Conservation (phyloP, 306 rosid species). For the Cucurbita argyrosperma region DNA sequence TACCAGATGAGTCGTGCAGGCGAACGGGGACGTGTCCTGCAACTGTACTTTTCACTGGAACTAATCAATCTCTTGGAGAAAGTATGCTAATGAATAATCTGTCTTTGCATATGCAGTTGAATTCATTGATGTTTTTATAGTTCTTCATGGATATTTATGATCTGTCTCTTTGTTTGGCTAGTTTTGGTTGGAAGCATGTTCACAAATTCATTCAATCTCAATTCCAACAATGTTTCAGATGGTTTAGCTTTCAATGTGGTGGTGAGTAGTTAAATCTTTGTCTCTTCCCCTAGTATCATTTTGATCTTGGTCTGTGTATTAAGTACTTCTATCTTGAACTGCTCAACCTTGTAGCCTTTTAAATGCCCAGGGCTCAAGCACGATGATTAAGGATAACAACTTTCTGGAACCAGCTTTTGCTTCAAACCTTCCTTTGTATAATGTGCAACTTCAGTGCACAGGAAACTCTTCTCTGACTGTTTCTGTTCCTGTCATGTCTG, state of each 20-base stretch:
- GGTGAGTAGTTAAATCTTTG: background rate
- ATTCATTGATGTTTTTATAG: no score
- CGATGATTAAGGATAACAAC: constrained; percentile 31
- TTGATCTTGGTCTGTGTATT: no score
- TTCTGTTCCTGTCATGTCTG: background rate
- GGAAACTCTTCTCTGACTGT: constrained; percentile 27
- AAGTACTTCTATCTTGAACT: no score
- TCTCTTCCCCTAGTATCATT: background rate
- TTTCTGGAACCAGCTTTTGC: constrained; percentile 63
- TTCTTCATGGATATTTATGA: background rate
- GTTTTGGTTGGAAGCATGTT: constrained; percentile 50
- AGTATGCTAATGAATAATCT: constrained; percentile 13
- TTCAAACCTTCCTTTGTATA: constrained; percentile 43
- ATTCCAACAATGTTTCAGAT: background rate
- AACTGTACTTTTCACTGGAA: constrained; percentile 63
- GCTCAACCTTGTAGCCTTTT: no score
- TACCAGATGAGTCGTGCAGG: constrained; percentile 52
- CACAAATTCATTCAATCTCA: constrained; percentile 17
- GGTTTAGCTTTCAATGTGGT: no score
- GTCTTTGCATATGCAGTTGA: no score
- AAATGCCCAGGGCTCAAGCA: constrained; percentile 43
- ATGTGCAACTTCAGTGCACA: constrained; percentile 45
- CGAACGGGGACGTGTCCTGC: constrained; percentile 51
- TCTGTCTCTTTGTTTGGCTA: constrained; percentile 5
- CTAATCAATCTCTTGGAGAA: constrained; percentile 47